These are phyloP conservation scores for Penicillium occitanis DNA, from an alignment of 2,329 filamentous ascomycete species.

Conservation along the genomic window DNA sequence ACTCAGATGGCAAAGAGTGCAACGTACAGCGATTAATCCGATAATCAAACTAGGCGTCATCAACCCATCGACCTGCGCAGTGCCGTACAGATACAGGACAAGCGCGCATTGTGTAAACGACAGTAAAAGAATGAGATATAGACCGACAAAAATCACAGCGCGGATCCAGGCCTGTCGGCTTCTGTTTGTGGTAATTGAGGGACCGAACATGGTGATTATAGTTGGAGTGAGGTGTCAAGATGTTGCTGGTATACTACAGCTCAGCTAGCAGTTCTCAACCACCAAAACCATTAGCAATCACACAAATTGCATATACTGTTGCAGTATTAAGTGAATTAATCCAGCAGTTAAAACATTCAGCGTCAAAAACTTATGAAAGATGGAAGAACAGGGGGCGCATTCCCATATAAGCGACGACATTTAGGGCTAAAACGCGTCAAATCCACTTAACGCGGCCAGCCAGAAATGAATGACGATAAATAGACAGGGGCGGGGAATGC, in stretches of 20 bases:
- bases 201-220: constrained; percentile 9
- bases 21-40: constrained; percentile 35
- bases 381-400: neutral
- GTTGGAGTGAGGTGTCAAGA: neutral
- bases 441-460: constrained; percentile 6
- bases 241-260: neutral
- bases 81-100: constrained; percentile 38
- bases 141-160: constrained; percentile 37
- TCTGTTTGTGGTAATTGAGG: neutral
- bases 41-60: constrained; percentile 40
- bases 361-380: neutral
- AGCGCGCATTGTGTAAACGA: constrained; percentile 38
- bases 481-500: constrained; percentile 24
- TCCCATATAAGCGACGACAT: constrained; percentile 22
- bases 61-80: constrained; percentile 37
- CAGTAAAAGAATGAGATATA: constrained; percentile 37
- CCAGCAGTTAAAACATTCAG: neutral
- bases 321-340: neutral
- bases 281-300: neutral
- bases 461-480: neutral
- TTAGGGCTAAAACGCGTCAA: constrained; percentile 22
- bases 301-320: neutral
- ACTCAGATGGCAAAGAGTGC: too few species aligned
- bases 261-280: neutral
- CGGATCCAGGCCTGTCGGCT: constrained; percentile 33